These are phyloP conservation scores for Nyctanthes arbortristis DNA, from an alignment of 257 asterid species.

Conservation along the genomic window DNA sequence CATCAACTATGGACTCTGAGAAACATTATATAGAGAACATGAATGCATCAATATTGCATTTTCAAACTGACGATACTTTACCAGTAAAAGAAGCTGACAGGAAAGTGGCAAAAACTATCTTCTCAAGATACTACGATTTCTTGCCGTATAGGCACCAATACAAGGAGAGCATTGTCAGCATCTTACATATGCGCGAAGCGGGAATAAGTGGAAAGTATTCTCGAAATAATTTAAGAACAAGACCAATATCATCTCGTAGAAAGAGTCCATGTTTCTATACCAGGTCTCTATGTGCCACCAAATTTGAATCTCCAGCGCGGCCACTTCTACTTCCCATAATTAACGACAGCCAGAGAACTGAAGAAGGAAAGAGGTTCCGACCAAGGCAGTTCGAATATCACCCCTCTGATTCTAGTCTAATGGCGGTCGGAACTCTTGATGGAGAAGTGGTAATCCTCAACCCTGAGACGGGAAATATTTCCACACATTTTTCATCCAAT, in stretches of 20 bases:
- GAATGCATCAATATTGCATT: slow-evolving; percentile 32
- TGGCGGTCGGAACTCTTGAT: slow-evolving; percentile 88
- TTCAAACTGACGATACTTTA: slow-evolving; percentile 29
- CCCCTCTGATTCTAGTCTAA: slow-evolving; percentile 68
- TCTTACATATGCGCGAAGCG: slow-evolving; percentile 58
- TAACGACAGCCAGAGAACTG: slow-evolving; percentile 15
- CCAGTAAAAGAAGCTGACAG: slow-evolving; percentile 27
- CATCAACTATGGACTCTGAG: slow-evolving; percentile 38
- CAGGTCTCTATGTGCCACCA: slow-evolving; percentile 71
- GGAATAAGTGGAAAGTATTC: slow-evolving; percentile 35
- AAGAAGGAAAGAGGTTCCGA: slow-evolving; percentile 44
- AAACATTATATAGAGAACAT: slow-evolving; percentile 33
- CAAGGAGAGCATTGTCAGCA: slow-evolving; percentile 51
- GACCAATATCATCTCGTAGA: slow-evolving; percentile 29
- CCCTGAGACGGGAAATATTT: slow-evolving; percentile 62
- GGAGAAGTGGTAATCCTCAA: slow-evolving; percentile 72
- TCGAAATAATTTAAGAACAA: slow-evolving; percentile 18
- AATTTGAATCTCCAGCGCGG: slow-evolving; percentile 42
- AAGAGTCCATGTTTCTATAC: slow-evolving; percentile 54
- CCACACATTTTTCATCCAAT: slow-evolving; percentile 39
- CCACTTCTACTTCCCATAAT: slow-evolving; percentile 45
- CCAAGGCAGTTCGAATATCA: slow-evolving; percentile 93
- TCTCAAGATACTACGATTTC: slow-evolving; percentile 65
- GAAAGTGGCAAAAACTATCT: slow-evolving; percentile 39
- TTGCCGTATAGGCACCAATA: slow-evolving; percentile 61